Base-by-base conservation (phyloP, 2,329 filamentous ascomycete genomes). In the Apiospora hydei region DNA sequence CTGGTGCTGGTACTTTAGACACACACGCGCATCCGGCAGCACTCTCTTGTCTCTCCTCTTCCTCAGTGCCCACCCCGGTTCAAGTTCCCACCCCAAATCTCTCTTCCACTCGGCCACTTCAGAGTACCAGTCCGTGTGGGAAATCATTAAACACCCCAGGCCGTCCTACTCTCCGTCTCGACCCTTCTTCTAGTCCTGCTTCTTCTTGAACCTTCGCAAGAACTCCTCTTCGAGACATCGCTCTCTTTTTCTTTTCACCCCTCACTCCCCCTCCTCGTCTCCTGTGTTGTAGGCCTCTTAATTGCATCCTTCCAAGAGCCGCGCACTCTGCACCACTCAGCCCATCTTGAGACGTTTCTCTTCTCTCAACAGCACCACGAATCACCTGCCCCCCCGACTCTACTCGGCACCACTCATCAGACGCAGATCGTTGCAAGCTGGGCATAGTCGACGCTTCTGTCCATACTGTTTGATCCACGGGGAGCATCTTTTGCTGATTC, bases 141-240 rank as follows among this genome's bases (percentile, higher is more conserved):
- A 80, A 80, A 77, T 80, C 79, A 80, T 78, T 81, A 79, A 81
- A 80, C 78, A 77, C 69, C 71, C 71, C 79, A 79, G 75, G 71
- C 78, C 72, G 70, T 76, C 77, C 77, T 75, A 76, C 77, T 64
- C 57, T 73, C 75, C 73, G 73, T 75, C 72, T 77, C 73, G 71
- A 74, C 74, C 77, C 76, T 77, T 74, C 77, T 77, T 81, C 81
- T 82, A 80, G 78, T 74, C 74, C 76, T 77, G 78, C 76, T 78
- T 77, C 79, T 78, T 81, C 73, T 79, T 80, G 81, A 80, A 80
- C 81, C 80, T 79, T 77, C 76, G 76, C 70, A 76, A 79, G 76
- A 79, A 79, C 76, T 80, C 80, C 77, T 80, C 76, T 81, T 80
- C 81, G 82, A 83, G 81, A 83, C 80, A 77, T 77, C 76, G 75